Evolutionary conservation across 1,284 basidiomycete genomes (phyloP).

Genomic region (Coniferiporia weirii): DNA sequence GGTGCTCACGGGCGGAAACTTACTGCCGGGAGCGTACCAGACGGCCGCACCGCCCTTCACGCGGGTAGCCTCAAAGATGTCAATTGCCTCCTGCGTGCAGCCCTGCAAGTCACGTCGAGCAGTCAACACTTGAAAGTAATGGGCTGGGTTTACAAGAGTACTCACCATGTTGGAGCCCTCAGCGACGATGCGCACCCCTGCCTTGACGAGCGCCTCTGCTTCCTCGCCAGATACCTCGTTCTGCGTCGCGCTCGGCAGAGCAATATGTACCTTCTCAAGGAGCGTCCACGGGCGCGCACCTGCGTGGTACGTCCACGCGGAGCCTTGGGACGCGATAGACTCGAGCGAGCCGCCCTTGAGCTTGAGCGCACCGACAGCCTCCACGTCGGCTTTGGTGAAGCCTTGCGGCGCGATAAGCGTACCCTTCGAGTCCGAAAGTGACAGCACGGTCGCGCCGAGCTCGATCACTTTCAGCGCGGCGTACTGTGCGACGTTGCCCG

Average conservation of each 20-base stretch:
- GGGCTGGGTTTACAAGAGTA: background rate
- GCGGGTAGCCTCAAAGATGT: slow-evolving; percentile 66
- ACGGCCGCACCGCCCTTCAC: slow-evolving; percentile 41
- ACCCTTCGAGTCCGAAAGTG: slow-evolving; percentile 79
- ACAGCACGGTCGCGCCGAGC: slow-evolving; percentile 69
- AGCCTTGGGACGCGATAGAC: slow-evolving; percentile 34
- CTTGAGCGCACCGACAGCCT: slow-evolving; percentile 58
- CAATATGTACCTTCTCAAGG: slow-evolving; percentile 62
- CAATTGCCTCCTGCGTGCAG: slow-evolving; percentile 69
- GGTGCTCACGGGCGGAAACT: slow-evolving; percentile 21
- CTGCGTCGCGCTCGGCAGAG: slow-evolving; percentile 74
- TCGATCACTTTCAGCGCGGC: slow-evolving; percentile 79
- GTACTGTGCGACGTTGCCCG: slow-evolving; percentile 73
- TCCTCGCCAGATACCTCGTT: slow-evolving; percentile 76
- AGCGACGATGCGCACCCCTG: slow-evolving; percentile 70
- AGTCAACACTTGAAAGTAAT: background rate
- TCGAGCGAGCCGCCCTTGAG: slow-evolving; percentile 57
- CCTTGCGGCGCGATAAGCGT: slow-evolving; percentile 57
- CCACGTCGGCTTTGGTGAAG: slow-evolving; percentile 55
- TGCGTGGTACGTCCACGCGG: slow-evolving; percentile 64
- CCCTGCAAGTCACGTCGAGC: slow-evolving; percentile 26
- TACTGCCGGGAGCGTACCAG: slow-evolving; percentile 71
- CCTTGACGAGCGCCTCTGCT: slow-evolving; percentile 64
- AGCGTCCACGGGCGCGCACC: slow-evolving; percentile 74
- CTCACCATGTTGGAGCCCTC: slow-evolving; percentile 71